Evolutionary conservation across 129 eudicot genomes (phyloP), one percentile per base, ranked within the genome.

Genomic region (Artemisia tridentata): DNA sequence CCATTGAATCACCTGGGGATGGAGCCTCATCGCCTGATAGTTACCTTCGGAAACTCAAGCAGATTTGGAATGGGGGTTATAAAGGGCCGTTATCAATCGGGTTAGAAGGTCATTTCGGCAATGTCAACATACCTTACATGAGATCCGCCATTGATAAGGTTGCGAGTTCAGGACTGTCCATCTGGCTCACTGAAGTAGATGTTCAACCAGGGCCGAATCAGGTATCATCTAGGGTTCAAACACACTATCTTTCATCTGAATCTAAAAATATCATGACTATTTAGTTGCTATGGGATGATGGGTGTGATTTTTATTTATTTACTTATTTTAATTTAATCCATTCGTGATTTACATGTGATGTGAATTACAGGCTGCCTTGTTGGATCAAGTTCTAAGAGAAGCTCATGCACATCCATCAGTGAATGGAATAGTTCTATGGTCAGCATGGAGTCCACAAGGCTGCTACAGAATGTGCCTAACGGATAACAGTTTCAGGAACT

Each of bases 151-250:
- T 92, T 34, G 98, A 92, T 72, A 63, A 18, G 16, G 68, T 88
- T 51, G 91, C 83, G 14, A 70, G 84, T 7, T 60, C 84, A 15
- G 47, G 77, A 23, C 43, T 86, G 58, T 93, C 96, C 14, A 78
- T 88, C 67, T 92, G 98, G 96, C 68, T 92, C 15, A 88, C 98
- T 5, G 97, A 91, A 71, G 50, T 88, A 38, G 92, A 85, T 65
- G 87, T 88, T 14, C 19, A 13, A 2, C 1, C 64, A 17, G 79
- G 80, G 11, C 69, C 78, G 0, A 69, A 88, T 51, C 92, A 85
- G 89, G 95, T 77, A 68, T 17, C 2, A 2, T 16, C 50, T 34
- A 21, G 34, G 34, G 34, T 29, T 29, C 34, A 29, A 29, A 5
- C 27, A 1, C 11, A 5, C 47, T 2, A 11, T 4, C 18, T 60